Base-by-base conservation (phyloP, 495 filamentous ascomycete genomes). In the Penicillium tannophilum region DNA sequence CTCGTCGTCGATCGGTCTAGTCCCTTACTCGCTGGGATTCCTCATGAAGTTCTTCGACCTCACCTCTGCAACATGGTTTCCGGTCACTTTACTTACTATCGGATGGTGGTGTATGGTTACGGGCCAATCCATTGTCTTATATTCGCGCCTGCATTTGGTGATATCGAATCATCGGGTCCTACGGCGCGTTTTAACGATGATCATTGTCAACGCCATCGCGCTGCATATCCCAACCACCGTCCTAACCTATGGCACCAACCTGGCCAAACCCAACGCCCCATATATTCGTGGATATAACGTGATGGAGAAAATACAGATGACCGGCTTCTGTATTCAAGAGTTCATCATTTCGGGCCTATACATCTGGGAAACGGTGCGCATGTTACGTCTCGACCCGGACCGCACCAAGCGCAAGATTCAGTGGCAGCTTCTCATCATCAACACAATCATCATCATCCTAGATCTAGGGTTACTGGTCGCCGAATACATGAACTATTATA, bases 31-130 rank as follows among this genome's bases (percentile, higher is more conserved):
- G 4, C 55, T 86, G 19, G 87, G 85, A 7, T 86, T 86, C 64
- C 63, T 89, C 24, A 72, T 88, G 60, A 85, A 85, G 55, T 85
- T 82, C 64, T 85, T 86, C 62, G 67, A 75, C 26, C 58, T 81
- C n/a, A 76, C 67, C n/a, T 66, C 64, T 5, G 69, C 59, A 17
- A 61, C 63, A 52, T 73, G 76, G 70, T 57, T 79, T 5, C 67
- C 76, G 9, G 68, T 79, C n/a, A 75, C 75, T 6, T 65, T 84
- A 14, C 61, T 81, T 48, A 78, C 77, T 28, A 54, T 84, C 19
- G 86, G 86, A 17, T 90, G 86, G 87, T 82, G 76, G 55, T 63
- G 62, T 19, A 88, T 88, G 84, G 84, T 90, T 4, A 86, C 84
- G 0, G 86, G 85, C 17, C 86, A 88, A 66, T 84, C 84, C 5